A percentile compares a stretch with the other conserved stretches of the same genome.
phyloP scores from a whole-genome alignment of 441 rosid species.

The Breynia disticha region DNA sequence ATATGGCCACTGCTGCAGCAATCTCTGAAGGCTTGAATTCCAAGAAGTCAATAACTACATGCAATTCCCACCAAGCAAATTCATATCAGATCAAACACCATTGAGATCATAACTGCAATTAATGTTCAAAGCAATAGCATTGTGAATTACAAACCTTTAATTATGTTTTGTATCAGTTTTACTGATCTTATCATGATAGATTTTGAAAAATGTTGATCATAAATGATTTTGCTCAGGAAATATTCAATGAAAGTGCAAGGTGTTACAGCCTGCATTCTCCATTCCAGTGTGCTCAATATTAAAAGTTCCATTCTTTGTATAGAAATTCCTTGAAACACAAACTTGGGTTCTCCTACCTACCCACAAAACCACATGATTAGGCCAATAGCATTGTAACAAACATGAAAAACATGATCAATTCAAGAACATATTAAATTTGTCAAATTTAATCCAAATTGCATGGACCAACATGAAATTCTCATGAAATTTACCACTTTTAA shows the following conservation, averaged over 20 bases:
- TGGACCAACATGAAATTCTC: background rate
- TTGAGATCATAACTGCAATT: slow-evolving; percentile 10
- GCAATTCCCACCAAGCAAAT: slow-evolving; percentile 22
- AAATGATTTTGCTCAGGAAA: slow-evolving; percentile 37
- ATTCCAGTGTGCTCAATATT: slow-evolving; percentile 42
- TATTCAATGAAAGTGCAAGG: slow-evolving; percentile 49
- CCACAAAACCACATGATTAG: slow-evolving; percentile 8
- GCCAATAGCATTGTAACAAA: slow-evolving; percentile 9
- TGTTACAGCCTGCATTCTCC: slow-evolving; percentile 62
- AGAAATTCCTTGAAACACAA: slow-evolving; percentile 46
- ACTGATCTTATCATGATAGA: slow-evolving; percentile 27
- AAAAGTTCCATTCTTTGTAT: slow-evolving; percentile 65
- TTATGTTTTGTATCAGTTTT: slow-evolving; percentile 32
- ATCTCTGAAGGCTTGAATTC: slow-evolving; percentile 67
- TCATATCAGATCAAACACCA: slow-evolving; percentile 13
- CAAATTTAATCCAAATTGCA: background rate
- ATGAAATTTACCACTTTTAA: background rate
- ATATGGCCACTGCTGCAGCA: slow-evolving; percentile 60
- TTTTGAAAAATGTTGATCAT: slow-evolving; percentile 20
- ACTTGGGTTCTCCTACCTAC: slow-evolving; percentile 45
- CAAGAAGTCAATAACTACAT: slow-evolving; percentile 53
- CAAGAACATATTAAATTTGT: background rate
- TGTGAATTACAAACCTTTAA: slow-evolving; percentile 31
- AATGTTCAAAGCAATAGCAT: background rate
- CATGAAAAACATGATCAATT: slow-evolving; percentile 5